phyloP scores from a whole-genome alignment of 2,329 filamentous ascomycete species.

The Paraphoma sp. region DNA sequence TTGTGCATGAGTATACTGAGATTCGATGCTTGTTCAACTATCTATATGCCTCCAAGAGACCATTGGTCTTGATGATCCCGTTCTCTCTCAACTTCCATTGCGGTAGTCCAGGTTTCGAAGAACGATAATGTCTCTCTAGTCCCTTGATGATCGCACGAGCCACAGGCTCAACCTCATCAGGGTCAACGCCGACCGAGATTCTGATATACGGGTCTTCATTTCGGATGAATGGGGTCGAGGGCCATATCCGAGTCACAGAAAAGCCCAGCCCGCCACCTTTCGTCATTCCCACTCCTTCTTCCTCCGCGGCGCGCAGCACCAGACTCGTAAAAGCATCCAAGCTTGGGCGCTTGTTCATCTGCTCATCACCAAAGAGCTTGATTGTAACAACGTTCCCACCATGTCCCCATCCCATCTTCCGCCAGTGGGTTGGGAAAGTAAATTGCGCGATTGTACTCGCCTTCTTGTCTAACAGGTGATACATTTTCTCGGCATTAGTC shows the following conservation, averaged over 20 bases:
- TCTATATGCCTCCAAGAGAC: not conserved
- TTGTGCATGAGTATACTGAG: no score
- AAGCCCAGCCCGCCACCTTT: constrained; percentile 8
- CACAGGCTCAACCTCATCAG: constrained; percentile 3
- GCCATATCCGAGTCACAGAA: constrained; percentile 5
- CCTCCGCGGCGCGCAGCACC: constrained; percentile 2
- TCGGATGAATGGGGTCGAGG: not conserved
- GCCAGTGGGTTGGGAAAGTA: constrained; percentile 4
- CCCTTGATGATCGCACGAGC: constrained; percentile 1
- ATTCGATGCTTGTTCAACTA: not conserved
- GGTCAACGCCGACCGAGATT: constrained; percentile 5
- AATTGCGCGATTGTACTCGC: not conserved
- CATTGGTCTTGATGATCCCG: not conserved
- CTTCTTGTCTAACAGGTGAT: not conserved
- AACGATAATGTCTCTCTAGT: constrained; percentile 2
- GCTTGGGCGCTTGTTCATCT: constrained; percentile 6
- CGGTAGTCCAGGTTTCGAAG: not conserved
- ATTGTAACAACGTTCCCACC: constrained; percentile 7
- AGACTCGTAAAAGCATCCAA: constrained; percentile 4
- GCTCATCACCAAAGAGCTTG: not conserved
- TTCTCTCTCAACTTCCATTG: constrained; percentile 2
- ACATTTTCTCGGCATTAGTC: constrained; percentile 3
- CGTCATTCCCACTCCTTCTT: constrained; percentile 1
- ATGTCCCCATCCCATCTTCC: constrained; percentile 6
- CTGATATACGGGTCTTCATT: constrained; percentile 8